Conservation (phyloP, 495 filamentous ascomycete species). For the Ramalina peruviana region DNA sequence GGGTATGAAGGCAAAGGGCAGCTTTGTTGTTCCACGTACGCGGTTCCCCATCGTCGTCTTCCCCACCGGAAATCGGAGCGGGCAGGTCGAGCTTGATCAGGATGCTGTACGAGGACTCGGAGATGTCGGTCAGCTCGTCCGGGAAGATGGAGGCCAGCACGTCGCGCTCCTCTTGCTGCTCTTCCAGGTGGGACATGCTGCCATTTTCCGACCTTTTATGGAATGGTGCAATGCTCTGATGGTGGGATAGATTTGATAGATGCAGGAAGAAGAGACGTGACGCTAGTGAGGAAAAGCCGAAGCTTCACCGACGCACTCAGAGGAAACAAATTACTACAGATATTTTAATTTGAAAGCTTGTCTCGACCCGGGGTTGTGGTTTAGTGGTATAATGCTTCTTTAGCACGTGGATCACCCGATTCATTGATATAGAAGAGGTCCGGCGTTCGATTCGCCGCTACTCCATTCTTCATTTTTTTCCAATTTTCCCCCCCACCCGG, state of each 20-base stretch:
- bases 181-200: conserved; percentile 35
- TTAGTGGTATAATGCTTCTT: background rate
- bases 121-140: conserved; percentile 90
- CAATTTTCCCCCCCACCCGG: background rate
- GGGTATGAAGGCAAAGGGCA: background rate
- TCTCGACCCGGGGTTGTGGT: background rate
- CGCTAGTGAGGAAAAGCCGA: no score
- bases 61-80: conserved; percentile 18
- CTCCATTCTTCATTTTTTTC: no score
- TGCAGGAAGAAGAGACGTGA: no score
- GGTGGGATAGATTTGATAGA: no score
- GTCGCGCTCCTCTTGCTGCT: conserved; percentile 90
- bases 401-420: no score
- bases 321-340: no score
- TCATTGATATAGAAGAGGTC: no score
- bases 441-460: no score
- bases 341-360: no score
- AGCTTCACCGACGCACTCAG: no score
- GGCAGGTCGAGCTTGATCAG: conserved; percentile 62
- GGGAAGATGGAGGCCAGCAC: conserved; percentile 97
- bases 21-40: conserved; percentile 17
- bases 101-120: conserved; percentile 74
- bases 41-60: conserved; percentile 40
- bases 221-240: no score
- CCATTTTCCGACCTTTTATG: no score